Evolutionary conservation across 2,329 filamentous ascomycete genomes (phyloP).

Genomic region (Alternaria alternata): DNA sequence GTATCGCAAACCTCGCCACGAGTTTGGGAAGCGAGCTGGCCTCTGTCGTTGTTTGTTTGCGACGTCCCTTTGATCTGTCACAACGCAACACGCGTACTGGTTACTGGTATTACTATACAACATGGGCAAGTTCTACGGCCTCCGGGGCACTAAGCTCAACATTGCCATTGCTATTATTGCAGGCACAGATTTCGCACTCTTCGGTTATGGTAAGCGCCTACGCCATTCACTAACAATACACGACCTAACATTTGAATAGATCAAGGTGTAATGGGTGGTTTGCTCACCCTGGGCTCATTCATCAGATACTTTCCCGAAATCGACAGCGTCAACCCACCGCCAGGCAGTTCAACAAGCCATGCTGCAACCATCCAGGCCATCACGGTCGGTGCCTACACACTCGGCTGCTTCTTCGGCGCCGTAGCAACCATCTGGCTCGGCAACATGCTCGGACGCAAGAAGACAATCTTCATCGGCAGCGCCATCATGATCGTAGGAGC

Average conservation of each 20-base stretch:
- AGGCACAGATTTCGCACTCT: constrained; percentile 73
- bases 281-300: constrained; percentile 73
- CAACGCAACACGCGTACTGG: neutral
- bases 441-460: constrained; percentile 65
- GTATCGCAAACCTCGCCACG: constrained; percentile 3
- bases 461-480: constrained; percentile 67
- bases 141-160: constrained; percentile 69
- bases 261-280: constrained; percentile 65
- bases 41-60: neutral
- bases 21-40: neutral
- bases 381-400: constrained; percentile 48
- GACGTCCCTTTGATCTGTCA: neutral
- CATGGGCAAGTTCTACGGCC: constrained; percentile 65
- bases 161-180: constrained; percentile 76
- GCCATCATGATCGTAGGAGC: constrained; percentile 67
- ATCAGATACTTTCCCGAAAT: constrained; percentile 55
- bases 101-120: constrained; percentile 1
- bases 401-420: constrained; percentile 57
- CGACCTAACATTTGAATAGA: constrained; percentile 28
- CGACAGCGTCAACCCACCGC: constrained; percentile 48
- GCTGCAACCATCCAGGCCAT: constrained; percentile 55
- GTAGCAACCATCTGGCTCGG: constrained; percentile 59
- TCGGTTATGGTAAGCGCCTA: constrained; percentile 64
- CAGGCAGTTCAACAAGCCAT: constrained; percentile 42
- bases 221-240: neutral